phyloP scores from a whole-genome alignment of 2,329 filamentous ascomycete genomes.

The Trematosphaeria pertusa region DNA sequence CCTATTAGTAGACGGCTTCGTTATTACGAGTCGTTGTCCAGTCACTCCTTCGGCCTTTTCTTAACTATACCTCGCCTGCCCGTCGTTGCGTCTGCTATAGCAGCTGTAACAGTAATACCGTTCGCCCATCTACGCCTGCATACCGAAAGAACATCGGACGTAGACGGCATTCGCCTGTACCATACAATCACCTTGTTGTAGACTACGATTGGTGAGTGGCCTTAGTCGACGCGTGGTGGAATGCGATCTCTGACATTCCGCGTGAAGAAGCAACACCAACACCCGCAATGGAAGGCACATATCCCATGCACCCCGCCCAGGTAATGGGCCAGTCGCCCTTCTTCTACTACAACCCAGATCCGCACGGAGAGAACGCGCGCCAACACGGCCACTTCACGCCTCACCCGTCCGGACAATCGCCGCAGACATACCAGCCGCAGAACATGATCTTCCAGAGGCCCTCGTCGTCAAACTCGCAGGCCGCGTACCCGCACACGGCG shows the following conservation, averaged over 20 bases:
- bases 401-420: slow-evolving; percentile 49
- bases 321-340: slow-evolving; percentile 76
- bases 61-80: slow-evolving; percentile 12
- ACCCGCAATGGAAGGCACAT: slow-evolving; percentile 70
- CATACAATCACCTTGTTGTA: slow-evolving; percentile 13
- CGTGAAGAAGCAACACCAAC: slow-evolving; percentile 26
- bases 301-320: slow-evolving; percentile 57
- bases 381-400: slow-evolving; percentile 79
- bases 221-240: slow-evolving; percentile 13
- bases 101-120: slow-evolving; percentile 35
- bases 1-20: slow-evolving; percentile 50
- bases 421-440: slow-evolving; percentile 53
- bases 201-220: slow-evolving; percentile 27
- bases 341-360: slow-evolving; percentile 86
- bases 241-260: slow-evolving; percentile 32
- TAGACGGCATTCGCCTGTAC: slow-evolving; percentile 16
- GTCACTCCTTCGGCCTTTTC: slow-evolving; percentile 46
- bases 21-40: slow-evolving; percentile 50
- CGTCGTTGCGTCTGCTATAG: slow-evolving; percentile 23
- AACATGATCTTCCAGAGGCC: slow-evolving; percentile 60
- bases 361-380: slow-evolving; percentile 68
- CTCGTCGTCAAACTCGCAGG: slow-evolving; percentile 68
- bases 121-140: slow-evolving; percentile 5
- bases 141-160: slow-evolving; percentile 16
- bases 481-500: slow-evolving; percentile 56